phyloP scores from a whole-genome alignment of 441 rosid genomes.

The Gossypium trilobum region DNA sequence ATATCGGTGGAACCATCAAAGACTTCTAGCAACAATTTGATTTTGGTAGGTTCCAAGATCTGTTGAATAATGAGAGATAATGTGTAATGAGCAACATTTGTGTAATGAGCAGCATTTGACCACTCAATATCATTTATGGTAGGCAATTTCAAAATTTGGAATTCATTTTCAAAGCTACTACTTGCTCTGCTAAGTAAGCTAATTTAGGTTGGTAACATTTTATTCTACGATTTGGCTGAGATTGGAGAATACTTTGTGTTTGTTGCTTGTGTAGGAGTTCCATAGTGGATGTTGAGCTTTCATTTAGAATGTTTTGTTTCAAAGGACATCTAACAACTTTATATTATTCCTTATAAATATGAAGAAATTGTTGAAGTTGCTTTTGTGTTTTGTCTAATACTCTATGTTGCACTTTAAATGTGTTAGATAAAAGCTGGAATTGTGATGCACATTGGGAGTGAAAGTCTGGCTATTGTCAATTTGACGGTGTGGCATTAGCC shows the following conservation, averaged over 20 bases:
- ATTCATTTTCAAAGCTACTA: not conserved
- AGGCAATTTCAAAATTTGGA: not conserved
- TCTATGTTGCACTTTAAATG: not conserved
- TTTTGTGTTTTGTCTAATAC: not conserved
- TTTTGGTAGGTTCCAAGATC: not conserved
- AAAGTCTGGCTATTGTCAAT: not conserved
- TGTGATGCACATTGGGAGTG: not conserved
- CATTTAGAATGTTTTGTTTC: too few species aligned
- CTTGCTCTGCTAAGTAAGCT: not conserved
- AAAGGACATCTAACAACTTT: not conserved
- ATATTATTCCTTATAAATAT: too few species aligned
- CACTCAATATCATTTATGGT: not conserved
- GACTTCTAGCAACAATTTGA: not conserved
- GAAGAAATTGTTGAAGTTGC: not conserved
- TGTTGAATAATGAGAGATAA: not conserved
- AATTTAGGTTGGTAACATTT: not conserved
- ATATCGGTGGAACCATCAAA: not conserved
- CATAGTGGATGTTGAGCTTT: not conserved
- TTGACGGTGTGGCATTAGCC: not conserved
- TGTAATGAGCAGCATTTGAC: not conserved
- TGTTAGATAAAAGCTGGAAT: not conserved
- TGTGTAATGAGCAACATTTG: not conserved
- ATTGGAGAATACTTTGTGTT: not conserved
- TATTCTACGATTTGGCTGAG: not conserved
- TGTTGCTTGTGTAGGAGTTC: not conserved